Evolutionary conservation across 495 filamentous ascomycete genomes (phyloP), one percentile per base, ranked within the genome.

Genomic region (Penicillium parvum): DNA sequence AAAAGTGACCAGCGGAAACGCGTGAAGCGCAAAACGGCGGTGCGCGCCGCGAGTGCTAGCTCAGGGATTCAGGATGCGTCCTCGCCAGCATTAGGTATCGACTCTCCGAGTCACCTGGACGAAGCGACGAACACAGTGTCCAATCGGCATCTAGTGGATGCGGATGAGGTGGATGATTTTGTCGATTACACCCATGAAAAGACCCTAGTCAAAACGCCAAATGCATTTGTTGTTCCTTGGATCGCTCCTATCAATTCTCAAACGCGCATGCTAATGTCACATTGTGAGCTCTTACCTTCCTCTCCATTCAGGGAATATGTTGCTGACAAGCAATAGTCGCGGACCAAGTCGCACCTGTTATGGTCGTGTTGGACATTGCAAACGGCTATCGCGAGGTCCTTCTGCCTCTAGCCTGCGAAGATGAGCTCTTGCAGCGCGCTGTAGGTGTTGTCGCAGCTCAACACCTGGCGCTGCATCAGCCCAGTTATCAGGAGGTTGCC

Each of bases 341-440:
- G 5, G 19, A 45, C 14, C 40, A 53, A 23, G 49, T 57, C 10
- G 54, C 54, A 5, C 54, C 54, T 7, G 50, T 57, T 12, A 57
- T 57, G 54, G 54, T 57, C 1, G 32, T 57, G 1, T 27, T 57
- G 18, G 82, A 87, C 43, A 27, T 44, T 23, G 69, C 78, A 42
- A 88, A 88, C 60, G 84, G 85, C 11, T 90, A 88, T 63, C 82
- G 84, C 45, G 81, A 84, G 43, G 76, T 88, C 60, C 64, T 91
- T 42, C 68, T 91, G 6, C 83, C 85, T 7, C 78, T 90, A 61
- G 86, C 86, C 0, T 73, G 84, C 23, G 66, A 77, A 30, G 79
- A 91, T 57, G 71, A 74, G 40, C 81, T 85, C 7, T 71, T 91
- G 5, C 89, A 88, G 82, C 84, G 87, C 53, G 87, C 85, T 16